Evolutionary conservation across 192 early-diverging fungal genomes (phyloP), one percentile per base, ranked within the genome.

Genomic region (Physocladia obscura): DNA sequence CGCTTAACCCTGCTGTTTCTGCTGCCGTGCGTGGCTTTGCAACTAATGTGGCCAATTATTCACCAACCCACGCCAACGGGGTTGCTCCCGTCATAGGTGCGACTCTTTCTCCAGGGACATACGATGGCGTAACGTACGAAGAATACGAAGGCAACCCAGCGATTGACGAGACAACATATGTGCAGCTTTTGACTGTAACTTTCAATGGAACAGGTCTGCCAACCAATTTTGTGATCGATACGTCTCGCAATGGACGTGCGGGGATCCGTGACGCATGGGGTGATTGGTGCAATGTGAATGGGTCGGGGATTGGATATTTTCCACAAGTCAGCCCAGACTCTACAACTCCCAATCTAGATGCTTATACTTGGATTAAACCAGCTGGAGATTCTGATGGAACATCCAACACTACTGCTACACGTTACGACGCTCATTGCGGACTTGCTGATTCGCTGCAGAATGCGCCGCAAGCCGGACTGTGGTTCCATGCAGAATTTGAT

Each of bases 281-380:
- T n/a, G 40, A 44, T n/a, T 44, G 40, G 40, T 44, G 40, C 40
- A 44, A 44, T n/a, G 40, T 44, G 40, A 8, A 44, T n/a, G n/a
- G n/a, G 11, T 8, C 40, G 11, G 40, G 40, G n/a, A 44, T 44
- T n/a, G 40, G 40, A 8, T 44, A 44, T n/a, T 44, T 44, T n/a
- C 40, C 40, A n/a, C 40, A 44, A n/a, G 8, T n/a, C 40, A 44
- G 40, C 40, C 40, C 40, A 8, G n/a, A 44, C 40, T 8, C 40
- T 8, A 13, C 40, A n/a, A 51, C 65, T 19, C 40, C 78, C 26
- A 75, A 58, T 3, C 48, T 80, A 49, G 78, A 84, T 52, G 78
- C 78, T 26, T 84, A 83, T 60, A 52, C 79, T 31, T 80, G 78
- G 78, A 36, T 80, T 29, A 80, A 80, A 62, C 78, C 78, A 27